Percentiles rank a stretch among this genome's conserved stretches.
These are phyloP conservation scores for Kwoniella botswanensis DNA, from an alignment of 768 basidiomycete species.

Conservation along the genomic window DNA sequence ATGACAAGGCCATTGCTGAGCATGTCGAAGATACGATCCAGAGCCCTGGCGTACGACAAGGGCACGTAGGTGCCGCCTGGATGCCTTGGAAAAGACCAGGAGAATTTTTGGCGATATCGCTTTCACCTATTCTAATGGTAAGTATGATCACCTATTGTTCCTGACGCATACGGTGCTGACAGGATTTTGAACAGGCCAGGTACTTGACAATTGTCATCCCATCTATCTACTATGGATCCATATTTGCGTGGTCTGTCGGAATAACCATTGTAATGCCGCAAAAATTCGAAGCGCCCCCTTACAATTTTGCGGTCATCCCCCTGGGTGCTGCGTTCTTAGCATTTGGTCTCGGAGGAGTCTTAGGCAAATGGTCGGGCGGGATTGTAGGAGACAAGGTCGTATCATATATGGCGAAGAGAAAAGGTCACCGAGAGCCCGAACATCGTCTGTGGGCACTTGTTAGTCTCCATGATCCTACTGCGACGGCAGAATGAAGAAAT, in stretches of 20 bases:
- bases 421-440: slow-evolving; percentile 42
- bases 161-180: not conserved
- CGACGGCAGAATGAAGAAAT: not conserved
- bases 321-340: slow-evolving; percentile 39
- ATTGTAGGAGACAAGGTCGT: slow-evolving; percentile 43
- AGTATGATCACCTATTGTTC: not conserved
- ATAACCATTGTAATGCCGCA: slow-evolving; percentile 43
- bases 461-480: not conserved
- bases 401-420: slow-evolving; percentile 18
- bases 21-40: slow-evolving; percentile 8
- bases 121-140: slow-evolving; percentile 37
- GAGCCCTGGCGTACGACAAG: not conserved
- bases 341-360: slow-evolving; percentile 32
- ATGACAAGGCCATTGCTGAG: slow-evolving; percentile 11
- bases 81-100: slow-evolving; percentile 43
- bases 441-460: slow-evolving; percentile 40
- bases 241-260: slow-evolving; percentile 43
- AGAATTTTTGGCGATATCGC: slow-evolving; percentile 27
- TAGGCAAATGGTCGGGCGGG: slow-evolving; percentile 42
- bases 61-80: slow-evolving; percentile 36
- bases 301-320: slow-evolving; percentile 31
- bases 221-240: slow-evolving; percentile 40
- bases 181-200: slow-evolving; percentile 5
- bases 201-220: slow-evolving; percentile 34
- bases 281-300: slow-evolving; percentile 37